Evolutionary conservation across 2,329 filamentous ascomycete genomes (phyloP), one percentile per base, ranked within the genome.

Genomic region (Aspergillus sp.): DNA sequence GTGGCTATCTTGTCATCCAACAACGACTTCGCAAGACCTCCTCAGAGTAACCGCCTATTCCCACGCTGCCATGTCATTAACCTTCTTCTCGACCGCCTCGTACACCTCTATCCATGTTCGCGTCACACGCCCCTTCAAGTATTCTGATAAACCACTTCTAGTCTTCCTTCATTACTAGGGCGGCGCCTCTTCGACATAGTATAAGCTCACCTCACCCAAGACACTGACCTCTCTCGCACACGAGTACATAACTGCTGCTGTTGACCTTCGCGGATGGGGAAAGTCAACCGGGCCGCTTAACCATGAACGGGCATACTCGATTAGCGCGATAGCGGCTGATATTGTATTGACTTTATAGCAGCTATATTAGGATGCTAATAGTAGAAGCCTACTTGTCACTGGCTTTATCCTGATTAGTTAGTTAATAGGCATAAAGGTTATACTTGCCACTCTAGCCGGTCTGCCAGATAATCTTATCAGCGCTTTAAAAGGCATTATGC

Each of bases 351-450:
- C 65, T 3, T 43, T 73, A 3, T 11, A 45, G 1, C 28, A 64
- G 23, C 47, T 73, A 6, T 28, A 41, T 0, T n/a, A 30, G 6
- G 47, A 75, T 22, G 22, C 45, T 1, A 66, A 69, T 15, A 66
- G 71, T 7, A 62, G 70, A 15, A 53, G 57, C 3, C 63, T 74
- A 2, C 56, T 78, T n/a, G 49, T 59, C 0, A 41, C 67, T 5
- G 67, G 70, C 1, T 69, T 77, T 41, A 61, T 79, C 25, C 64
- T 79, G 3, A 60, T 78, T 43, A 75, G 76, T 2, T 73, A 79
- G 63, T 78, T 76, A 0, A 80, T 80, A 77, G 77, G 78, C 3
- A 77, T 71, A n/a, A 79, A 80, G 56, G 72, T 79, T 2, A 71
- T 72, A 0, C 68, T 77, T 22, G 64, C 66, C 1, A 61, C 62